Conservation (phyloP, 139 green algal genomes). For the Nannochloris sp. region DNA sequence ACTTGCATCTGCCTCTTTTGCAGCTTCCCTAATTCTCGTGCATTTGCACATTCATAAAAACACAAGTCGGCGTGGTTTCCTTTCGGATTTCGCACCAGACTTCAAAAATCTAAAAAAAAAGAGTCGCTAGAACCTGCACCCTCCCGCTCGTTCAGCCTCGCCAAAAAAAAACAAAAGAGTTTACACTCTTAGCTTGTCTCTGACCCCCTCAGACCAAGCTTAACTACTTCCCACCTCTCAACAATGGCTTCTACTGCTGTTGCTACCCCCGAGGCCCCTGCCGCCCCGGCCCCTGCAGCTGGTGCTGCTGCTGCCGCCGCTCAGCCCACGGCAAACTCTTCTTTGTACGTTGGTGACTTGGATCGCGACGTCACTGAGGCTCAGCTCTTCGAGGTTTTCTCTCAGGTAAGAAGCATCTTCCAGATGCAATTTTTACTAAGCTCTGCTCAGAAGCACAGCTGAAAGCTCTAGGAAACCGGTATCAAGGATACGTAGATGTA, state of each 20-base stretch:
- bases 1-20: no score
- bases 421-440: no score
- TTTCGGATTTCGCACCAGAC: neutral
- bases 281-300: neutral
- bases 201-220: neutral
- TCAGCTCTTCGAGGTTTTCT: constrained; percentile 88
- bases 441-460: no score
- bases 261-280: neutral
- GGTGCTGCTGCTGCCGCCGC: neutral
- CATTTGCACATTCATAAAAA: neutral
- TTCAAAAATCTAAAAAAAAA: neutral
- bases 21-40: neutral
- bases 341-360: constrained; percentile 91
- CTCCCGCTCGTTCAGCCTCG: neutral
- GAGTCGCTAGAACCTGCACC: neutral
- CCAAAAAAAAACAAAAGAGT: constrained; percentile 10
- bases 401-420: constrained; percentile 63
- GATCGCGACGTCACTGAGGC: constrained; percentile 82
- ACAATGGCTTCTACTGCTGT: neutral
- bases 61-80: neutral
- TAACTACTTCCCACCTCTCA: neutral
- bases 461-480: no score
- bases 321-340: constrained; percentile 45
- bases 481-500: no score
- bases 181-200: neutral